Conservation (phyloP, 2,329 filamentous ascomycete species). For the Trichocomaceae sp. region DNA sequence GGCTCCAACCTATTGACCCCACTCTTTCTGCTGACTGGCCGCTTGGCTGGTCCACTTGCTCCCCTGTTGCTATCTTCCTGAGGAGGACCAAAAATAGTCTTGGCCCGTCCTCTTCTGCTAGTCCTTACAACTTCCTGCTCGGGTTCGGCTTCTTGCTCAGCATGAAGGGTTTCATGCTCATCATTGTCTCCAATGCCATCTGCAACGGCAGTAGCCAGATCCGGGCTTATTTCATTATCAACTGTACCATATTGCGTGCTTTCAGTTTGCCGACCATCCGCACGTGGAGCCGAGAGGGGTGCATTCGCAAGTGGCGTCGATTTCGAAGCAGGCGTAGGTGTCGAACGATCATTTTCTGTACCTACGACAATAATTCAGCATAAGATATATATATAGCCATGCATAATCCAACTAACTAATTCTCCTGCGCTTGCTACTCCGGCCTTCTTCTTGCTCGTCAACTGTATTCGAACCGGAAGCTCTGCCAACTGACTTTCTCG, state of each 20-base stretch:
- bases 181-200: not conserved
- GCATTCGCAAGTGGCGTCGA: not conserved
- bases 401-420: conserved; percentile 2
- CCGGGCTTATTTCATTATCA: not conserved
- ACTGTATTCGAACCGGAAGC: not conserved
- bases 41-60: not conserved
- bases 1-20: not conserved
- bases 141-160: not conserved
- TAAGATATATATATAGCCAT: not conserved
- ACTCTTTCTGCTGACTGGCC: not conserved
- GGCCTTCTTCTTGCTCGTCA: conserved; percentile 4
- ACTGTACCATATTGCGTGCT: not conserved
- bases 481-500: not conserved
- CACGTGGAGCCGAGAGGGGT: not conserved
- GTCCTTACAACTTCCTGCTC: not conserved
- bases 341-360: not conserved
- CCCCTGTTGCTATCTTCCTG: not conserved
- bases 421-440: conserved; percentile 11
- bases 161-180: not conserved
- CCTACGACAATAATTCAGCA: conserved; percentile 2
- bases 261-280: not conserved
- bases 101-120: conserved; percentile 4
- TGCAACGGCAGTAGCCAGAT: not conserved
- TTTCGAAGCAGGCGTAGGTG: not conserved
- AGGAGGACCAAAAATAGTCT: not conserved